Evolutionary conservation across 108 stramenopile genomes (phyloP).

Genomic region (Stephanodiscus triporus): DNA sequence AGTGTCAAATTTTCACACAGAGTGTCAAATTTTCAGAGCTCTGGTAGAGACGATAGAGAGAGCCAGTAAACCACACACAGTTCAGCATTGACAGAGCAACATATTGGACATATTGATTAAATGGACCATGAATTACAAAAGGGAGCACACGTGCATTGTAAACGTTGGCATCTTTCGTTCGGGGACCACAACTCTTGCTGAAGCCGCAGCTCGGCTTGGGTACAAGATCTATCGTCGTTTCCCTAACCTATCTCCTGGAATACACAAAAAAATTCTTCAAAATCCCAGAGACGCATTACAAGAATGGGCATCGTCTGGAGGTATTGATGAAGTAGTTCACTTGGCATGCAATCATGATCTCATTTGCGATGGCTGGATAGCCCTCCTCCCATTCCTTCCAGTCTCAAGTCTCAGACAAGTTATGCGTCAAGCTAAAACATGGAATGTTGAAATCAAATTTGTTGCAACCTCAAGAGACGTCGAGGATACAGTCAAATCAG

Average conservation of each 20-base stretch:
- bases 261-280: not conserved
- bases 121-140: not conserved
- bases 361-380: not conserved
- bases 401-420: not conserved
- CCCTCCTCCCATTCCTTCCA: not conserved
- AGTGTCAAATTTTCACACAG: not conserved
- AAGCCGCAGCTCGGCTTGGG: not conserved
- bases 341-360: not conserved
- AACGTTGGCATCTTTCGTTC: not conserved
- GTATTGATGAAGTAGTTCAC: not conserved
- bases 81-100: not conserved
- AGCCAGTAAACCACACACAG: not conserved
- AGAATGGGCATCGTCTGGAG: not conserved
- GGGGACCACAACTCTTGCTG: slow-evolving; percentile 6
- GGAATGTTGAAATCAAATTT: not conserved
- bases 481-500: not conserved
- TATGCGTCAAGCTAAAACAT: not conserved
- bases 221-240: not conserved
- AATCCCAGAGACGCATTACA: not conserved
- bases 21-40: not conserved
- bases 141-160: not conserved
- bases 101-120: not conserved
- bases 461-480: not conserved
- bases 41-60: not conserved
- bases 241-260: not conserved